Base-by-base conservation (phyloP, 2,329 filamentous ascomycete genomes). In the Trichoderma aggressivum region DNA sequence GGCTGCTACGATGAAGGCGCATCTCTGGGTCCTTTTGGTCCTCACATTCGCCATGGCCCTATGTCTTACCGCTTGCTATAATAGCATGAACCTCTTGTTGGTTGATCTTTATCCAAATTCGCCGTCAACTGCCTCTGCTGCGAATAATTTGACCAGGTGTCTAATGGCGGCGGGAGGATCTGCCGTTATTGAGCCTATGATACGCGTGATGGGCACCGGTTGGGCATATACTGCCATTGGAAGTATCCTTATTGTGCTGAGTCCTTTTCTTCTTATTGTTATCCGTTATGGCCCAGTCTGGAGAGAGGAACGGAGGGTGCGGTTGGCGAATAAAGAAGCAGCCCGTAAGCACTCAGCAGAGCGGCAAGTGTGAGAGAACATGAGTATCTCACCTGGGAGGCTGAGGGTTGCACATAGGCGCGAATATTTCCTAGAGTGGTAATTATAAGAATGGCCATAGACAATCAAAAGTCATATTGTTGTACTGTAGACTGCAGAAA, bases 41-140 rank as follows among this genome's bases (percentile, higher is more conserved):
- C 67, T 70, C 26, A 70, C 67, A 3, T 70, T 70, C n/a, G 39
- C 63, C 18, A 64, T 70, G 36, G 67, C 58, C 10, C n/a, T 56
- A 16, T 70, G 56, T 14, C 39, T 70, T 18, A 70, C 60, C 28
- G 50, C 60, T 43, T 64, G 59, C 30, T 70, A 65, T n/a, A 65
- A 65, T 24, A 70, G 68, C 68, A 64, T 70, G 43, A 70, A 70
- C n/a, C 58, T 70, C 21, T 32, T 70, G 12, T 24, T 70, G 8
- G 68, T 70, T 53, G 68, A 68, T 32, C 30, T 63, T 3, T 63
- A 63, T 21, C 60, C 60, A 7, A 50, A 47, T n/a, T 62, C 60
- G 1, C 60, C 60, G 30, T 63, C 36, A 18, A 50, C 60, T 30
- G 36, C 60, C 26, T 63, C 60, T 50, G 60, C 60, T 8, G 36